phyloP scores from a whole-genome alignment of 1,284 basidiomycete species.

The Tylopilus sp. region DNA sequence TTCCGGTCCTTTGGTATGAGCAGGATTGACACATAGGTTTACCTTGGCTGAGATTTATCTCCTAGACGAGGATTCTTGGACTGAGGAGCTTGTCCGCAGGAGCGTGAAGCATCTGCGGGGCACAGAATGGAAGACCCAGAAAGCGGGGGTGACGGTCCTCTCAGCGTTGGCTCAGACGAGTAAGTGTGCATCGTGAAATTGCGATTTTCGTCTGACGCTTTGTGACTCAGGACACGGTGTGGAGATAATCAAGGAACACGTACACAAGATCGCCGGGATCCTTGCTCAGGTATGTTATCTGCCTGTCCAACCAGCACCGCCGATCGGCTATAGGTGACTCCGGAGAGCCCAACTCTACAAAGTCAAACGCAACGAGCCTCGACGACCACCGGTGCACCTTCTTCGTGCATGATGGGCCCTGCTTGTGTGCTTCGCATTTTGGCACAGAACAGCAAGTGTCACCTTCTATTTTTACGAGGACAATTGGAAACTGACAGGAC shows the following conservation, averaged over 20 bases:
- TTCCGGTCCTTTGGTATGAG: constrained; percentile 17
- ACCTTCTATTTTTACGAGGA: fast-evolving
- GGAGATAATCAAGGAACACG: constrained; percentile 3
- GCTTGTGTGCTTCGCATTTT: constrained; percentile 20
- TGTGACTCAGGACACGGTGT: constrained; percentile 17
- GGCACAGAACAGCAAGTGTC: constrained; percentile 15
- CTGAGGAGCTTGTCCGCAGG: constrained; percentile 10
- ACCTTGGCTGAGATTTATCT: neutral
- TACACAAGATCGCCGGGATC: constrained; percentile 18
- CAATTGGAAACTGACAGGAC: neutral
- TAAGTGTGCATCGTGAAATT: neutral
- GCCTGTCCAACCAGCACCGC: too few species aligned
- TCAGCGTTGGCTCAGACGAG: constrained; percentile 24
- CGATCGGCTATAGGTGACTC: too few species aligned
- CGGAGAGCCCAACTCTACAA: too few species aligned
- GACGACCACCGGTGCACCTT: neutral
- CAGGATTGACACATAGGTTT: neutral
- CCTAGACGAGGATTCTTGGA: constrained; percentile 10
- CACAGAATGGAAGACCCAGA: constrained; percentile 21
- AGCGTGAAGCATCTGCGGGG: constrained; percentile 11
- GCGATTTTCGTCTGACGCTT: neutral
- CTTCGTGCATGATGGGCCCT: constrained; percentile 27
- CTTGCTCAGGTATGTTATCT: constrained; percentile 15
- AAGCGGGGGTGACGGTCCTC: constrained; percentile 24
- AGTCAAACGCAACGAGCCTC: neutral